Evolutionary conservation across 306 rosid species (phyloP), one percentile per base, ranked within the genome.

Genomic region (Lablab purpureus): DNA sequence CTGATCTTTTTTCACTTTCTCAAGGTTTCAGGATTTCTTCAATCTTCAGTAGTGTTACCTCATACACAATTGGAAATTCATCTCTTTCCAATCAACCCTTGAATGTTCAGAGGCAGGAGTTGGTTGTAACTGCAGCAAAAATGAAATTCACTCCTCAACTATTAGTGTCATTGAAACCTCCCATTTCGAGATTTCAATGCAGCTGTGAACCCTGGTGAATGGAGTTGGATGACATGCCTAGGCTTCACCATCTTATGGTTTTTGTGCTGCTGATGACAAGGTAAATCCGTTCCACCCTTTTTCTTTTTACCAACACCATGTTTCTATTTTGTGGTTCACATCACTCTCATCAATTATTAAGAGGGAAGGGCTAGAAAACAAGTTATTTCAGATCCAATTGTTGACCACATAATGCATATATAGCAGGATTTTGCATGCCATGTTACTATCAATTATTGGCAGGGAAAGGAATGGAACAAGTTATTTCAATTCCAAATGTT

Each of bases 201-300:
- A 0, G 66, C 78, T 19, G 10, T 5, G 12, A 78, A 83, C 19
- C 36, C 85, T 22, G 41, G 40, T 19, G 2, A 62, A n/a, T 90
- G 94, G 91, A 81, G 50, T 76, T 90, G 91, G 47, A 78, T 82
- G 85, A 84, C 30, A 58, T 90, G 94, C 51, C 75, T 90, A 46
- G 87, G 75, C 90, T 40, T 83, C 88, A 18, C 78, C 90, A 6
- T 50, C 69, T 21, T 90, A 89, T 75, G 94, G 91, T 3, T 90
- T 82, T 71, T 90, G 91, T 74, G 94, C 94, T 49, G 77, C 82
- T 12, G 7, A 21, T 51, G 62, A 89, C 45, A 87, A 78, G 91
- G 94, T 87, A 85, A 66, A 32, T 62, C 50, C 18, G 25, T 37
- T 46, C 30, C 25, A 32, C 59, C 40, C 41, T 22, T n/a, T 18